Conservation (phyloP, 2,329 filamentous ascomycete species). For the Aspergillus tamarii region DNA sequence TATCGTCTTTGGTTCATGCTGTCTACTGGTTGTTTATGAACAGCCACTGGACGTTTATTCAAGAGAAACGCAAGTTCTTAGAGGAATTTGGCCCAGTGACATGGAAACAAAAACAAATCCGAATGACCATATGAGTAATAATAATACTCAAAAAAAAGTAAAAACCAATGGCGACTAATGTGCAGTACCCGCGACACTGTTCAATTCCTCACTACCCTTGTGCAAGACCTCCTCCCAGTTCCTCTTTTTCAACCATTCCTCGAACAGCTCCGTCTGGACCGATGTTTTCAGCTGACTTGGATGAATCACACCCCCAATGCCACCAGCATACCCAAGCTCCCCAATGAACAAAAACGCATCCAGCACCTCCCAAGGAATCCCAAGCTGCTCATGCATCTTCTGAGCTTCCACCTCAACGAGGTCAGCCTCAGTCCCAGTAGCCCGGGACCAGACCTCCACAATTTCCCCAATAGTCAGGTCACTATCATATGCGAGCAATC, state of each 20-base stretch:
- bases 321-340: slow-evolving; percentile 49
- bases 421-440: slow-evolving; percentile 41
- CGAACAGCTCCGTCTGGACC: slow-evolving; percentile 16
- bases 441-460: slow-evolving; percentile 39
- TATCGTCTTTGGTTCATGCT: too few species aligned
- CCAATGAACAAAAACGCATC: slow-evolving; percentile 38
- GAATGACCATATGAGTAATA: too few species aligned
- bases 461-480: slow-evolving; percentile 39
- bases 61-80: too few species aligned
- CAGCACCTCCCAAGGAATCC: slow-evolving; percentile 39
- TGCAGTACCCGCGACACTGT: not conserved
- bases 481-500: slow-evolving; percentile 51
- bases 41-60: fast-evolving
- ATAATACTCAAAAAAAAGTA: fast-evolving
- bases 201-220: slow-evolving; percentile 8
- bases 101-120: too few species aligned
- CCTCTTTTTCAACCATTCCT: slow-evolving; percentile 26
- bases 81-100: too few species aligned
- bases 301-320: slow-evolving; percentile 41
- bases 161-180: not conserved
- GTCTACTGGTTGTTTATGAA: too few species aligned
- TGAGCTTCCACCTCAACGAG: slow-evolving; percentile 34
- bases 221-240: slow-evolving; percentile 22
- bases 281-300: slow-evolving; percentile 42
- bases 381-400: slow-evolving; percentile 34